phyloP scores from a whole-genome alignment of 108 stramenopile species.

The Conticribra weissflogii region DNA sequence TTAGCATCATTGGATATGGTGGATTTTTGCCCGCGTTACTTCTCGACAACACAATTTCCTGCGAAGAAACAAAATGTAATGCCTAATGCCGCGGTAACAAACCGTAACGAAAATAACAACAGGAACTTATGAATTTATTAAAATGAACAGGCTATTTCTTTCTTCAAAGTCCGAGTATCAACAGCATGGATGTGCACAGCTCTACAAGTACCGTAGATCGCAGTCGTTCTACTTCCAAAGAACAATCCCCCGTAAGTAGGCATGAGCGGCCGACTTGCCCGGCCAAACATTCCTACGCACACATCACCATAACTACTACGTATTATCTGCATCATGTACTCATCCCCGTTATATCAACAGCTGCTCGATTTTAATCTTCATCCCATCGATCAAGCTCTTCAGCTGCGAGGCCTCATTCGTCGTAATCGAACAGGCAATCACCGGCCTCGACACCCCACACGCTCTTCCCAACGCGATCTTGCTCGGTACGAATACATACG shows the following conservation, averaged over 20 bases:
- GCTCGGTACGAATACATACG: conserved; percentile 99
- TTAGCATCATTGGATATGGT: too few relatives aligned
- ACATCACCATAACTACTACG: too few relatives aligned
- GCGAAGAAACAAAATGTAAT: too few relatives aligned
- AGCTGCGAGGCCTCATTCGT: conserved; percentile 99
- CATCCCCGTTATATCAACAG: conserved; percentile 90
- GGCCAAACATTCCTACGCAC: too few relatives aligned
- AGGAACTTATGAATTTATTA: neutral
- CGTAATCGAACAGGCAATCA: conserved; percentile 95
- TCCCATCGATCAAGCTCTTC: conserved; percentile 93
- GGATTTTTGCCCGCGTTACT: too few relatives aligned
- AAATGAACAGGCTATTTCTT: neutral
- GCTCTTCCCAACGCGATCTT: conserved; percentile 99
- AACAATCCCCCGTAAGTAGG: too few relatives aligned
- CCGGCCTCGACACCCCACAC: conserved; percentile 98
- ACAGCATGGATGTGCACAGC: neutral
- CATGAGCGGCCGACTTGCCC: too few relatives aligned
- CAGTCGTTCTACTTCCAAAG: too few relatives aligned
- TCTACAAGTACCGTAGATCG: too few relatives aligned
- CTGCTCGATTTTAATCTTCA: conserved; percentile 99
- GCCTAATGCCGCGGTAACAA: too few relatives aligned
- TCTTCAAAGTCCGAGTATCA: neutral
- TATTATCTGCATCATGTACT: conserved; percentile 51
- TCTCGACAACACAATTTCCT: too few relatives aligned
- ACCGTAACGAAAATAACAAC: neutral